Evolutionary conservation across 768 basidiomycete genomes (phyloP), one percentile per base, ranked within the genome.

Genomic region (Panellus pusillus): DNA sequence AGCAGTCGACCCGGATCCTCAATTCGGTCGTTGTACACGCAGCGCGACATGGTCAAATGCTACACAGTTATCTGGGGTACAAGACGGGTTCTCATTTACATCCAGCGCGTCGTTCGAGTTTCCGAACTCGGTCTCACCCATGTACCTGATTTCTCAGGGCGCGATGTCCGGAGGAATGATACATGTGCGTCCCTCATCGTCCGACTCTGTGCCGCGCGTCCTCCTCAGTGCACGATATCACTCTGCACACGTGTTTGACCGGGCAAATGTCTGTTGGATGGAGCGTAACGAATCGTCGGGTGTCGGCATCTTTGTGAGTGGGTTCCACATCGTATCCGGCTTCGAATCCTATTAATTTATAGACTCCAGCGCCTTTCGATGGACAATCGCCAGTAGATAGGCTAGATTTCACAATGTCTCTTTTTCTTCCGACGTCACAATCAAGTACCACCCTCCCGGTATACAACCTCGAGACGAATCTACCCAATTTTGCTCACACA

Each of bases 381-480:
- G 45, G 41, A 3, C 59, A 61, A 46, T 19, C 40, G 9, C 47
- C 19, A 13, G 38, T 40, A 44, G 53, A 58, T 31, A 54, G 44
- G 18, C 47, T 69, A 13, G 44, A 40, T 9, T 66, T 67, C 48
- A 51, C 61, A 20, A 60, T 68, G 14, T 68, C 64, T 0, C 53
- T 70, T 9, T 46, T 58, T 31, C 64, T 72, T 31, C 68, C 69
- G 2, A 50, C 61, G 14, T 45, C 46, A 14, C 3, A 29, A 18
- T 38, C 36, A 3, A 8, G n/a, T n/a, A n/a, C n/a, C n/a, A n/a
- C 68, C 20, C 60, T 79, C 15, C 48, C 59, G 4, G 64, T 83
- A 19, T 73, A 76, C 46, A 66, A 67, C 18, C 68, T 84, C 27
- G 71, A 76, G 52, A 80, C 79, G 1, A 62, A 71, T 38, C 50